Evolutionary conservation across 805 yeast species (phyloP).

Genomic region (Metschnikowia kofuensis): DNA sequence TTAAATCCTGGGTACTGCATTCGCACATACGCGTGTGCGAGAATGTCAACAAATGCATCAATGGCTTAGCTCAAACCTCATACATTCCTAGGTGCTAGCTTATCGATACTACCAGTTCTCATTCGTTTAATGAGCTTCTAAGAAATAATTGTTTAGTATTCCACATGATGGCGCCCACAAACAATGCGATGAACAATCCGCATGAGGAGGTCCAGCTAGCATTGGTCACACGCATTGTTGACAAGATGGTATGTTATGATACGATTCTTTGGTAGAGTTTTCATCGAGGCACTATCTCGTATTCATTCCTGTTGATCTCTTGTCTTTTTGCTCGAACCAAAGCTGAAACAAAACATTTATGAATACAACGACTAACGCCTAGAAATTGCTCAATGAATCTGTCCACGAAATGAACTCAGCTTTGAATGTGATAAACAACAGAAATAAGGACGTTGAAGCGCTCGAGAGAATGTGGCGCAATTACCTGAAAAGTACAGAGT

Average conservation of each 20-base stretch:
- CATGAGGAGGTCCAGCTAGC: conserved; percentile 81
- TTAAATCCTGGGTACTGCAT: no score
- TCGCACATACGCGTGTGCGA: no score
- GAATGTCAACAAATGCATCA: no score
- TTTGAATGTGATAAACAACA: conserved; percentile 58
- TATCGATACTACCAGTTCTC: no score
- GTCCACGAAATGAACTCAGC: conserved; percentile 61
- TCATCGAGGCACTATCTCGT: background rate
- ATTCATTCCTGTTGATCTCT: background rate
- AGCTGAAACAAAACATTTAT: no score
- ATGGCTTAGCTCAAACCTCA: no score
- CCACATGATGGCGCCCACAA: background rate
- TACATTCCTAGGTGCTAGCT: no score
- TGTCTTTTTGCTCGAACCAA: background rate
- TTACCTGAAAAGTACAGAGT: conserved; percentile 66
- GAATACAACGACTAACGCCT: conserved; percentile 12
- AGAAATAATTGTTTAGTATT: no score
- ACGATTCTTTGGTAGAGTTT: background rate
- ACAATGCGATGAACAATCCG: conserved; percentile 68
- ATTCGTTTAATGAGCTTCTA: no score
- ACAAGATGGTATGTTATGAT: conserved; percentile 58
- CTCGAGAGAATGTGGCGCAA: conserved; percentile 78
- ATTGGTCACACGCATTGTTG: conserved; percentile 69
- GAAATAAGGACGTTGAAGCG: conserved; percentile 66
- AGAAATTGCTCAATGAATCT: conserved; percentile 73